Base-by-base conservation (phyloP, 1,284 basidiomycete species). In the Heterobasidion occidentale region DNA sequence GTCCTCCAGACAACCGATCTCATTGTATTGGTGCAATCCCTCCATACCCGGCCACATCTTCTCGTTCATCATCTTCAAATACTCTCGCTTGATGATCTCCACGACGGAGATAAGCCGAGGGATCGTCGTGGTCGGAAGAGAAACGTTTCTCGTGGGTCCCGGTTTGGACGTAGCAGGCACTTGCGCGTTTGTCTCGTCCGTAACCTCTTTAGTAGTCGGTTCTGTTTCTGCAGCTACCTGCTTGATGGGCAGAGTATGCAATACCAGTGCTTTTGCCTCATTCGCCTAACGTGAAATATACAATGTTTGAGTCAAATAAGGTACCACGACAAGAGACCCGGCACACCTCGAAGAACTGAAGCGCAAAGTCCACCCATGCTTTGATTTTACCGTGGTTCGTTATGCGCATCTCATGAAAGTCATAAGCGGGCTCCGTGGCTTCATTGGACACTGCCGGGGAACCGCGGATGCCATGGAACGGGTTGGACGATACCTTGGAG, bases 41-140 rank as follows among this genome's bases (percentile, higher is more conserved):
- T 69, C 67, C 20, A 79, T 67, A 15, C 72, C 64, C 1, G 72
- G 64, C 0, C 75, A 74, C 15, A 63, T 64, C 20, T 71, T 74
- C 7, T 67, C 64, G 35, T 73, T 72, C 9, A 82, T 70, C 36
- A 64, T 67, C 59, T 81, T 82, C 59, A 89, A 59, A 65, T 84
- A 91, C 64, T 92, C 87, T 36, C 91, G 79, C 68, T 94, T 93
- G 63, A 92, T 81, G 57, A 92, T 90, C 70, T 94, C 92, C 0
- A 83, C 85, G 4, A 92, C 86, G 0, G 86, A 83, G 52, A 94
- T 75, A 8, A 94, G 75, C 1, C 84, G 80, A 0, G 89, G 83
- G 7, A 85, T 79, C 8, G 78, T 74, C 7, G 74, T 68, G 1
- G 80, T 76, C 1, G 77, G 71, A 12, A 70, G 53, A 48, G 62